Base-by-base conservation (phyloP, 345 rosid species). In the Boechera stricta region DNA sequence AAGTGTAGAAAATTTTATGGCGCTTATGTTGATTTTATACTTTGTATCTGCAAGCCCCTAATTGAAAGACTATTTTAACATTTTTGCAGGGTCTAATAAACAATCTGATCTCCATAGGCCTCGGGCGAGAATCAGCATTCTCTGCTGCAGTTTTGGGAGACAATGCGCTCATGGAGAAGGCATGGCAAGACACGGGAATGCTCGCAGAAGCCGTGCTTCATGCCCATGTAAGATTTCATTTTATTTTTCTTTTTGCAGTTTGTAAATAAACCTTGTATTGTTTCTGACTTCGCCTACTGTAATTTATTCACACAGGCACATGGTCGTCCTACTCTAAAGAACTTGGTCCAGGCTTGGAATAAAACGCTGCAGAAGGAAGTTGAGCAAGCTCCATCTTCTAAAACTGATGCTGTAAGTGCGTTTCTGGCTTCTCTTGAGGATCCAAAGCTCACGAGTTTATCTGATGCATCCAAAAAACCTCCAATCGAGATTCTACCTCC, bases 111-210 rank as follows among this genome's bases (percentile, higher is more conserved):
- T 85, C 97, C n/a, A 77, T 86, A 35, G 99, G 99, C 72, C 85
- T 87, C 78, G 99, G 99, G 61, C 85, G 94, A 48, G 98, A 95
- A 86, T 97, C 97, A 60, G 94, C 99, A 64, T 95, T 95, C 85
- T 73, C 99, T 54, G 97, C 96, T 71, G 97, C 98, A 52, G 87
- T 95, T 76, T 76, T 95, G 79, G 98, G 97, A 44, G 99, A 95
- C 85, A 93, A 93, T 80, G 94, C 91, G 56, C 93, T 95, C 75
- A 91, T 95, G 99, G 99, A 93, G 81, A 92, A 88, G 82, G 94
- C 96, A 26, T 95, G 99, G 99, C 94, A 89, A 85, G 99, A 95
- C 64, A 92, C 98, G 0, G 99, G 99, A 76, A 95, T 95, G 99
- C 96, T 91, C 39, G 92, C 98, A n/a, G 99, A 95, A 86, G 91